These are phyloP conservation scores for Tricholoma terreum DNA, from an alignment of 768 basidiomycete genomes.

Conservation along the genomic window DNA sequence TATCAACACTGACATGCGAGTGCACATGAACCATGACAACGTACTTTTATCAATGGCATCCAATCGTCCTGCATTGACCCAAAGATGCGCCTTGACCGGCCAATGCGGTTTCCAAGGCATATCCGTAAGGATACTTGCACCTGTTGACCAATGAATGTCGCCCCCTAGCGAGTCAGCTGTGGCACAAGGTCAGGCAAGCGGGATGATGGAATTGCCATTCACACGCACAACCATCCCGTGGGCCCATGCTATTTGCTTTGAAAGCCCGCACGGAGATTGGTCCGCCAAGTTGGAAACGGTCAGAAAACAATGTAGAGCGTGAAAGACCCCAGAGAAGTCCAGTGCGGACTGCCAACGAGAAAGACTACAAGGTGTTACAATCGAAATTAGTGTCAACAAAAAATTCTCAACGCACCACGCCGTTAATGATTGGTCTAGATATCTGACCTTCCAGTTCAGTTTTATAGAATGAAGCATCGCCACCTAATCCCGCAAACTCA, in stretches of 20 bases:
- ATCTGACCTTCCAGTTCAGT: slow-evolving; percentile 62
- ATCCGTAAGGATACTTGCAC: slow-evolving; percentile 71
- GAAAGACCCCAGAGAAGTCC: slow-evolving; percentile 68
- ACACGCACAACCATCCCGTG: slow-evolving; percentile 63
- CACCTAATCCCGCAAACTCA: slow-evolving; percentile 78
- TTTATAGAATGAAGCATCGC: slow-evolving; percentile 77
- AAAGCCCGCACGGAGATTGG: slow-evolving; percentile 83
- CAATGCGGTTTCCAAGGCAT: slow-evolving; percentile 73
- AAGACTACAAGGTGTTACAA: slow-evolving; percentile 43
- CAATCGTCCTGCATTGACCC: slow-evolving; percentile 66
- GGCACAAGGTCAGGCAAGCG: neutral
- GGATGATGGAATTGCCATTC: neutral
- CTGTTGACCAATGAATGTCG: slow-evolving; percentile 76
- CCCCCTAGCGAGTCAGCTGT: slow-evolving; percentile 85
- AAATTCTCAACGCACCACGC: slow-evolving; percentile 46
- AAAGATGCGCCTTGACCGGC: slow-evolving; percentile 80
- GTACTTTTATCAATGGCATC: slow-evolving; percentile 58
- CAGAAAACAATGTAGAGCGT: slow-evolving; percentile 59
- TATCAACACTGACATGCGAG: slow-evolving; percentile 2
- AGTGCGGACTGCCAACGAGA: slow-evolving; percentile 69
- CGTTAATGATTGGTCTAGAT: slow-evolving; percentile 54
- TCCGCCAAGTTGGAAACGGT: slow-evolving; percentile 92
- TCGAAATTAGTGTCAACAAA: neutral
- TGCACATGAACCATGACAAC: neutral
- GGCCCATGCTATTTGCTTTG: slow-evolving; percentile 72